These are phyloP conservation scores for Penicillium sp. DNA, from an alignment of 2,329 filamentous ascomycete species.

Conservation along the genomic window DNA sequence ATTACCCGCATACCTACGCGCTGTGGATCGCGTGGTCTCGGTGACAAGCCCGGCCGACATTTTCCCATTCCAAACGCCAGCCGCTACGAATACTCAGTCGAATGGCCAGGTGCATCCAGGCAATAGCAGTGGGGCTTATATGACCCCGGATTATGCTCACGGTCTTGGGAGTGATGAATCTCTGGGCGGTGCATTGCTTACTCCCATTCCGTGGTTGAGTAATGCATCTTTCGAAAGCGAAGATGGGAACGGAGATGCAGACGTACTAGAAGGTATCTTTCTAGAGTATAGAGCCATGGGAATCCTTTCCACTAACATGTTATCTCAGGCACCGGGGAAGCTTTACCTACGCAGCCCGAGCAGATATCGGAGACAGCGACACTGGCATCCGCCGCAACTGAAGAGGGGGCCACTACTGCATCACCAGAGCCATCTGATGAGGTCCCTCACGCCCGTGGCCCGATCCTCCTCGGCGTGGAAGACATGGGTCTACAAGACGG, in stretches of 20 bases:
- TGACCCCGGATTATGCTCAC: slow-evolving; percentile 34
- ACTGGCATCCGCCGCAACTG: slow-evolving; percentile 7
- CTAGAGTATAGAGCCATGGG: too few relatives aligned
- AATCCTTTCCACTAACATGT: slow-evolving; percentile 3
- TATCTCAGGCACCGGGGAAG: slow-evolving; percentile 4
- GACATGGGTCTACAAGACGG: slow-evolving; percentile 76
- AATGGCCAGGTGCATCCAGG: slow-evolving; percentile 56
- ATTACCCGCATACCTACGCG: slow-evolving; percentile 81
- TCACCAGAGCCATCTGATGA: slow-evolving; percentile 59
- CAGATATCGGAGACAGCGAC: slow-evolving; percentile 4
- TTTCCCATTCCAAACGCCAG: slow-evolving; percentile 67
- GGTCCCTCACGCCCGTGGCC: slow-evolving; percentile 75
- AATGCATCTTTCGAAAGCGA: slow-evolving; percentile 34
- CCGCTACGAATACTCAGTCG: slow-evolving; percentile 18
- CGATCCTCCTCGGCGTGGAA: slow-evolving; percentile 77
- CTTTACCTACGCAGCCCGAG: slow-evolving; percentile 4
- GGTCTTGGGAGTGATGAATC: slow-evolving; percentile 78
- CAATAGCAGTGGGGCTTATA: slow-evolving; percentile 37
- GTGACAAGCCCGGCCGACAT: slow-evolving; percentile 78
- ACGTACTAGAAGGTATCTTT: slow-evolving; percentile 23
- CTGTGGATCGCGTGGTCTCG: slow-evolving; percentile 83
- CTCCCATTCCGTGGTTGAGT: slow-evolving; percentile 86
- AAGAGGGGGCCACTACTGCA: slow-evolving; percentile 20
- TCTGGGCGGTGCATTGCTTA: slow-evolving; percentile 84
- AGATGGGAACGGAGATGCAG: slow-evolving; percentile 18